Evolutionary conservation across 768 basidiomycete species (phyloP), one percentile per base, ranked within the genome.

Genomic region (Russula sp.): DNA sequence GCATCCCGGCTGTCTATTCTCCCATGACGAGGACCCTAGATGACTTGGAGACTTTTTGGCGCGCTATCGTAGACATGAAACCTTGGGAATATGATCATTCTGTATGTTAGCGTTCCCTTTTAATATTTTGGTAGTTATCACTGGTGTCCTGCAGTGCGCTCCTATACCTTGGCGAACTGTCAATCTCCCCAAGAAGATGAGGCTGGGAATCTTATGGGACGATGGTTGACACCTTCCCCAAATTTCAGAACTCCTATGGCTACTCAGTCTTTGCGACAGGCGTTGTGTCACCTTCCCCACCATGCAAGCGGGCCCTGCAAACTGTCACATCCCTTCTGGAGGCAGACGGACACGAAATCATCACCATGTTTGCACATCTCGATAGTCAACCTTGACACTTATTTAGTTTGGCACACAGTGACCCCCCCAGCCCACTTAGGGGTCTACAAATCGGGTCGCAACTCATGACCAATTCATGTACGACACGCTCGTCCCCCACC

Each of bases 21-120:
- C 87, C 88, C 1, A 83, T 89, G 81, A 82, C 87, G 2, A 75
- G 77, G 46, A 84, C 77, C n/a, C 75, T 88, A 44, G 80, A 79
- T 18, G 86, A 89, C 71, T 73, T 90, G 42, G 80, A 81, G 56
- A 83, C 85, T 59, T 84, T 88, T 72, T 88, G 84, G 84, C 82
- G 81, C 67, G 78, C 83, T 16, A 77, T 89, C 9, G 77, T 88
- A 24, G 75, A 75, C 51, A 83, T 83, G 73, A 80, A 81, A 60
- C 85, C 88, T 18, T 89, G 87, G 86, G 76, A 79, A 18, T 88
- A 88, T 64, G 88, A 89, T 70, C 81, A 84, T 62, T 70, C 70
- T 3, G 79, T 79, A 62, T 71, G 73, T 62, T 30, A 22, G 10
- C 44, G 20, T 49, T 30, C 30, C n/a, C 7, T 30, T 26, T 36